Evolutionary conservation across 495 filamentous ascomycete genomes (phyloP).

Genomic region (Neurospora discreta): DNA sequence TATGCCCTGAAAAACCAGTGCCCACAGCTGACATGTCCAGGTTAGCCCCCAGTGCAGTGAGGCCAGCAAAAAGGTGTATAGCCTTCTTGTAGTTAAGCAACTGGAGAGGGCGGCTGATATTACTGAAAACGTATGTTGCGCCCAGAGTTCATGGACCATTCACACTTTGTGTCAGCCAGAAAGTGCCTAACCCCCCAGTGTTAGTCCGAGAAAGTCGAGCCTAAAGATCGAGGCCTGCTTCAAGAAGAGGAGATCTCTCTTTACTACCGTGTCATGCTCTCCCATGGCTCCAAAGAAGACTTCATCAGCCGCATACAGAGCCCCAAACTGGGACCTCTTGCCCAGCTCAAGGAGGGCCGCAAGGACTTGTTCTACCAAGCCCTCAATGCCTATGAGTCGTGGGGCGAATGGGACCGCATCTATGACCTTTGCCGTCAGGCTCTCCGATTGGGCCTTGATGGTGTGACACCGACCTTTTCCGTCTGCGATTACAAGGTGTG

Average conservation of each 20-base stretch:
- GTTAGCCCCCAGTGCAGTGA: conserved; percentile 25
- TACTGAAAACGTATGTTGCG: conserved; percentile 23
- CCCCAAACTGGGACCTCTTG: conserved; percentile 16
- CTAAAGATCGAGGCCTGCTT: conserved; percentile 17
- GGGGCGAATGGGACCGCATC: conserved; percentile 23
- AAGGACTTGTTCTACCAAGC: conserved; percentile 23
- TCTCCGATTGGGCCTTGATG: conserved; percentile 15
- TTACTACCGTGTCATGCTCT: conserved; percentile 21
- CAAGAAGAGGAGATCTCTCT: conserved; percentile 26
- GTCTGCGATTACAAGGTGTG: conserved; percentile 26
- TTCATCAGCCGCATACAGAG: conserved; percentile 18
- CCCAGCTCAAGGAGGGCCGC: conserved; percentile 19
- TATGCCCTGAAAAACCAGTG: not conserved
- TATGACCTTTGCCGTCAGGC: conserved; percentile 22
- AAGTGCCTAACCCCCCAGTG: conserved; percentile 2
- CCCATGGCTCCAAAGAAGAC: conserved; percentile 20
- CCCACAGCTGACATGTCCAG: conserved; percentile 19
- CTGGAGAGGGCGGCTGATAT: conserved; percentile 32
- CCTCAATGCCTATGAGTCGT: conserved; percentile 14
- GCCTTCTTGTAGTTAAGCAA: conserved; percentile 28
- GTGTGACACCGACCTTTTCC: conserved; percentile 14
- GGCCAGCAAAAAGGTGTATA: conserved; percentile 29
- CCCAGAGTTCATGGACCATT: not conserved
- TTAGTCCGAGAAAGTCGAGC: conserved; percentile 13
- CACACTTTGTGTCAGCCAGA: not conserved